Percentiles rank a stretch among this genome's conserved stretches.
These are phyloP conservation scores for Pleurotus giganteus DNA, from an alignment of 768 basidiomycete genomes.

Conservation along the genomic window DNA sequence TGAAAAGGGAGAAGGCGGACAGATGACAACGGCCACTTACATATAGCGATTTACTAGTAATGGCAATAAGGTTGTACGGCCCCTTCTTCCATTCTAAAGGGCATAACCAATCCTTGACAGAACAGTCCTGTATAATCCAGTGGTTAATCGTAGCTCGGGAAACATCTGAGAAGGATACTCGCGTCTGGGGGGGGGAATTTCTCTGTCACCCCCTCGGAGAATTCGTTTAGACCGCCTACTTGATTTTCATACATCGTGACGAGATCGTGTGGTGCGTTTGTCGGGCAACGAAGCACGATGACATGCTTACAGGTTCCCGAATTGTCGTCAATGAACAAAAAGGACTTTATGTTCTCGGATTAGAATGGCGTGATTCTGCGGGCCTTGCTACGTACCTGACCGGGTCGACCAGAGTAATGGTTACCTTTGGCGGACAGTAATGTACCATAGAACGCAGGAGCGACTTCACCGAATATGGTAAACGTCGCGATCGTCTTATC, in stretches of 20 bases:
- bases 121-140: too few relatives aligned
- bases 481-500: background rate
- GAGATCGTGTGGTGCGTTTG: background rate
- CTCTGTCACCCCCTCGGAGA: background rate
- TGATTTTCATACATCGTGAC: constrained; percentile 10
- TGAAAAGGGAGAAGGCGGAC: too few relatives aligned
- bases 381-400: background rate
- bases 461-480: constrained; percentile 13
- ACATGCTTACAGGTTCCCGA: constrained; percentile 11
- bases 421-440: constrained; percentile 15
- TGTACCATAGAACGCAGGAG: background rate
- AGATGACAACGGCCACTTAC: too few relatives aligned
- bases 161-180: too few relatives aligned
- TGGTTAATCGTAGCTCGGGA: too few relatives aligned
- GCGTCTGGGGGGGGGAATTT: too few relatives aligned
- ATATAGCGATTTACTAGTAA: background rate
- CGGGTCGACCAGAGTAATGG: constrained; percentile 8
- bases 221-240: constrained; percentile 7
- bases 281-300: constrained; percentile 9
- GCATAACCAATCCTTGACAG: too few relatives aligned
- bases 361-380: background rate
- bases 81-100: too few relatives aligned
- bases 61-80: background rate
- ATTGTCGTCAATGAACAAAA: background rate
- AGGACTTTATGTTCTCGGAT: background rate